Percentiles rank a stretch among this genome's conserved stretches.
These are phyloP conservation scores for Tylopilus vinaceipallidus DNA, from an alignment of 768 basidiomycete genomes.

Conservation along the genomic window DNA sequence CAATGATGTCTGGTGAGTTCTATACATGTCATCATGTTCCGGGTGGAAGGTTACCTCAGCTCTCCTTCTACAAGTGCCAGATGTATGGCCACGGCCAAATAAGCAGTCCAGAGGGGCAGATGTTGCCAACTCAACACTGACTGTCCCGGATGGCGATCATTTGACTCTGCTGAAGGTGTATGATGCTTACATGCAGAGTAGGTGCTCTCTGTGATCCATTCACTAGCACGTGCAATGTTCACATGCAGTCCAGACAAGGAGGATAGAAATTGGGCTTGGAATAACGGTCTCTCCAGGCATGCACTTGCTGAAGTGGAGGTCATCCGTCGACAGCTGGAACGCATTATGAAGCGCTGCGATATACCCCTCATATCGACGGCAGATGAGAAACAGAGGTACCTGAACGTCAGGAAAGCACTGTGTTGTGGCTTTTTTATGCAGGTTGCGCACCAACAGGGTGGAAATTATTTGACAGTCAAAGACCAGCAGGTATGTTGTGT, in stretches of 20 bases:
- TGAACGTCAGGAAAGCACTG: slow-evolving; percentile 77
- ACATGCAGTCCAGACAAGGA: slow-evolving; percentile 50
- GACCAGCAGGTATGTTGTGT: slow-evolving; percentile 79
- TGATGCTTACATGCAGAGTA: slow-evolving; percentile 86
- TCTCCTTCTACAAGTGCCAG: slow-evolving; percentile 54
- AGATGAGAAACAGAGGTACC: slow-evolving; percentile 70
- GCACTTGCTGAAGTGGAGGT: slow-evolving; percentile 91
- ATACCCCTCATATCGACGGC: slow-evolving; percentile 66
- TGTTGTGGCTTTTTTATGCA: slow-evolving; percentile 99
- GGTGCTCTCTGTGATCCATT: slow-evolving; percentile 26
- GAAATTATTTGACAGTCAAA: slow-evolving; percentile 86
- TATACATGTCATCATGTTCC: neutral
- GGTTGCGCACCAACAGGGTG: slow-evolving; percentile 91
- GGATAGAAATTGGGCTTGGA: slow-evolving; percentile 90
- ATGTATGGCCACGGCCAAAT: slow-evolving; percentile 90
- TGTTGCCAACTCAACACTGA: slow-evolving; percentile 81
- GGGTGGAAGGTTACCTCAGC: neutral
- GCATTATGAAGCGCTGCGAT: slow-evolving; percentile 90
- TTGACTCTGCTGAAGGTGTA: slow-evolving; percentile 93
- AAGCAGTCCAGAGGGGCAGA: slow-evolving; percentile 90
- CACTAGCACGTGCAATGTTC: neutral
- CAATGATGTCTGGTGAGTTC: slow-evolving; percentile 86
- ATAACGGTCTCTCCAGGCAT: slow-evolving; percentile 80
- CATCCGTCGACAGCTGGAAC: slow-evolving; percentile 82
- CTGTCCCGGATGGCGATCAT: slow-evolving; percentile 94